phyloP scores from a whole-genome alignment of 495 filamentous ascomycete genomes.

The Jackrogersella multiformis region DNA sequence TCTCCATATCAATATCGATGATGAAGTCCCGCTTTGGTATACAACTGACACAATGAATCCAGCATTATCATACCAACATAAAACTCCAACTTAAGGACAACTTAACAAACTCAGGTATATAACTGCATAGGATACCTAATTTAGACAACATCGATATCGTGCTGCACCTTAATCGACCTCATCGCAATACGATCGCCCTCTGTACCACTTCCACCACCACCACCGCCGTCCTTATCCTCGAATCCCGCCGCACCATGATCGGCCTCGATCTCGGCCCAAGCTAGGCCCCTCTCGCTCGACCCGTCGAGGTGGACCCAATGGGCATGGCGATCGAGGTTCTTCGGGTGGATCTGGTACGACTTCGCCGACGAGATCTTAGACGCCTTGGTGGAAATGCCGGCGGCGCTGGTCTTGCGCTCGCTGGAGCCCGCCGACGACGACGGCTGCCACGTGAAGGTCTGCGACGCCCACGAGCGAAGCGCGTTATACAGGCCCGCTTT shows the following conservation, averaged over 20 bases:
- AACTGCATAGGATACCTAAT: background rate
- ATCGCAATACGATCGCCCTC: background rate
- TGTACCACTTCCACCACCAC: background rate
- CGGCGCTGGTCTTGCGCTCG: background rate
- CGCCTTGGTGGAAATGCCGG: background rate
- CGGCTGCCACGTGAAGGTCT: background rate
- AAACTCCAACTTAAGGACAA: background rate
- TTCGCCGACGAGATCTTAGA: background rate
- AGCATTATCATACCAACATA: background rate
- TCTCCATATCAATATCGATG: slow-evolving; percentile 25
- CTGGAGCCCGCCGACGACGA: background rate
- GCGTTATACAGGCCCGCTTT: background rate
- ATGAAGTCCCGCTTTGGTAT: too few species aligned
- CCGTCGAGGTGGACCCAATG: slow-evolving; percentile 3
- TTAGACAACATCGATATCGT: background rate
- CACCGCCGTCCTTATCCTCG: background rate
- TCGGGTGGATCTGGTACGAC: background rate
- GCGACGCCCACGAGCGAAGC: background rate
- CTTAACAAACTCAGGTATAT: too few species aligned
- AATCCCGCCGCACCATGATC: too few species aligned
- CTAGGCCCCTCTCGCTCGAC: background rate
- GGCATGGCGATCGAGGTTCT: background rate
- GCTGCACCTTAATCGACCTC: background rate
- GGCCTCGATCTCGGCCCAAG: background rate
- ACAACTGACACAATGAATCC: too few species aligned